Conservation (phyloP, 805 yeast genomes). For the Ogataea nitratoaversa region DNA sequence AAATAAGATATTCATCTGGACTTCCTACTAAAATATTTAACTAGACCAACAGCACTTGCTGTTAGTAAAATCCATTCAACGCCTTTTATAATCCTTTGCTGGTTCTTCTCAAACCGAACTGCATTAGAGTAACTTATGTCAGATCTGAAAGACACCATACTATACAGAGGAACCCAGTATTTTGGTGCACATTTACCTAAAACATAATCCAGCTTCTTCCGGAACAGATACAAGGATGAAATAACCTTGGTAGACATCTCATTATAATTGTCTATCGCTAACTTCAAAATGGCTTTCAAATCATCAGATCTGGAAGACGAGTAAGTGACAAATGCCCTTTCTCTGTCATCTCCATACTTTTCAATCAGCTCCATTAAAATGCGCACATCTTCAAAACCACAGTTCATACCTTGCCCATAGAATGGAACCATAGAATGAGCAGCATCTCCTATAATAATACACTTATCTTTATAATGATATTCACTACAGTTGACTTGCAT, state of each 20-base stretch:
- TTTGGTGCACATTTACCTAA: conserved; percentile 58
- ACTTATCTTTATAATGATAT: conserved; percentile 60
- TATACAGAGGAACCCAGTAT: conserved; percentile 79
- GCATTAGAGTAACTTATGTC: conserved; percentile 78
- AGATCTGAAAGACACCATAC: conserved; percentile 87
- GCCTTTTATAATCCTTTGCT: conserved; percentile 43
- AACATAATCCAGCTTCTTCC: conserved; percentile 65
- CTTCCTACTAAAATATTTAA: conserved; percentile 4
- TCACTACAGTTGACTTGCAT: conserved; percentile 68
- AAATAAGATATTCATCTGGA: conserved; percentile 1
- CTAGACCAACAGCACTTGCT: conserved; percentile 9
- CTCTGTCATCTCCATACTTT: conserved; percentile 34
- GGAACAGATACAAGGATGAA: conserved; percentile 51
- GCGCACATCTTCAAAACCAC: conserved; percentile 89
- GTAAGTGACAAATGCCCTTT: conserved; percentile 50
- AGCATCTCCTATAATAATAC: conserved; percentile 82
- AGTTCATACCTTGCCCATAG: conserved; percentile 95
- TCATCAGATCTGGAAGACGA: conserved; percentile 57
- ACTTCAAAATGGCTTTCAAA: conserved; percentile 66
- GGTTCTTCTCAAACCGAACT: conserved; percentile 49
- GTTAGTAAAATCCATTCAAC: conserved; percentile 20
- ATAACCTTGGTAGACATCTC: conserved; percentile 86
- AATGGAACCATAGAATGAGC: conserved; percentile 98
- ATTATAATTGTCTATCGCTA: conserved; percentile 75
- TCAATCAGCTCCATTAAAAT: conserved; percentile 53